Evolutionary conservation across 306 rosid species (phyloP), one percentile per base, ranked within the genome.

Genomic region (Arachis hypogaea): DNA sequence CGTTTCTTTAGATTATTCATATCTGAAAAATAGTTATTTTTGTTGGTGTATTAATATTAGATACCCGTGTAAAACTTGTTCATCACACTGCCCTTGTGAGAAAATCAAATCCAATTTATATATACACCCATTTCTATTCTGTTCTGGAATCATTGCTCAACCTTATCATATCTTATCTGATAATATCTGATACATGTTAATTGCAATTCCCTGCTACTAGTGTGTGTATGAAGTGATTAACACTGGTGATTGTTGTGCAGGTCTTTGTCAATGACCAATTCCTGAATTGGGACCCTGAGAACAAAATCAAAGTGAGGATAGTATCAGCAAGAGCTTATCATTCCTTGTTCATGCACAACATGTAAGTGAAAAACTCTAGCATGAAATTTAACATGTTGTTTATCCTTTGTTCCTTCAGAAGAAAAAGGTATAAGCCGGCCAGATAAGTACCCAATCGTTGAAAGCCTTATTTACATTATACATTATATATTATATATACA

Each of bases 261-360:
- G 98, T 93, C 18, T 93, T 62, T 60, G 98, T 93, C 79, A 93
- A 93, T 58, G 98, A 93, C 50, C 98, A 93, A 66, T 93, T 90
- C 78, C 69, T 93, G 82, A 93, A 93, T 51, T 93, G 98, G 98
- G 98, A 90, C 71, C 86, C 87, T 33, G 86, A 93, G 82, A 81
- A 93, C 81, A 69, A 77, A 72, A 86, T 93, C 86, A 93, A 93
- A 87, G 98, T 93, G 28, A 75, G 98, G 11, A 93, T 93, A 62
- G 96, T 90, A 0, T 83, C 98, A 2, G 98, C 97, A 1, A 86
- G 98, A 83, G 98, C 98, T 77, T 93, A 93, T 85, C 98, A 93
- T 88, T 90, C 98, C 60, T 75, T 93, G 75, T 93, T 90, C 80
- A 93, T 93, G 98, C 93, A 93, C 83, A 90, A 93, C 97, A 93